Evolutionary conservation across 2,329 filamentous ascomycete genomes (phyloP).

Genomic region (Ophiostoma novo-ulmi): DNA sequence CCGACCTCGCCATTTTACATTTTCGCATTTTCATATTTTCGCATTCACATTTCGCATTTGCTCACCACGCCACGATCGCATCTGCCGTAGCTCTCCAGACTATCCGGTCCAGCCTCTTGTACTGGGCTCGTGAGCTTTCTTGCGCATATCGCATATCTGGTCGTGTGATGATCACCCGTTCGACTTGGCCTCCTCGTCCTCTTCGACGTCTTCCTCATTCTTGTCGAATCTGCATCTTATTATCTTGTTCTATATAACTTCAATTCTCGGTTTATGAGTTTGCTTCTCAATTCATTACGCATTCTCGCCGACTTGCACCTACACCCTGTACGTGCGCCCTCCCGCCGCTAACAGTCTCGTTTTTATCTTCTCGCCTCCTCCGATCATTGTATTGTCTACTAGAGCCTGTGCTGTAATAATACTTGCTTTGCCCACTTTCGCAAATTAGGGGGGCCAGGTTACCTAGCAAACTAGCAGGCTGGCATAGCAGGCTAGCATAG

Average conservation of each 20-base stretch:
- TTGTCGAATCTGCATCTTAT: neutral
- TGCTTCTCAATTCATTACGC: neutral
- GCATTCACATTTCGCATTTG: neutral
- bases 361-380: conserved; percentile 7
- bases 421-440: conserved; percentile 21
- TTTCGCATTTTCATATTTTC: no score
- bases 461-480: neutral
- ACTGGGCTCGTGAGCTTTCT: neutral
- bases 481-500: neutral
- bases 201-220: neutral
- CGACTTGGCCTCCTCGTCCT: neutral
- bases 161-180: neutral
- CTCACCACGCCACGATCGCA: neutral
- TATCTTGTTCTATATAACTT: neutral
- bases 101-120: neutral
- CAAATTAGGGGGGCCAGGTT: conserved; percentile 21
- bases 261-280: neutral
- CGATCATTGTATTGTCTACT: conserved; percentile 1
- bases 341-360: conserved; percentile 2
- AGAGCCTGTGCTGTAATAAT: no score
- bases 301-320: neutral
- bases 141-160: conserved; percentile 4
- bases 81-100: neutral
- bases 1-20: conserved; percentile 24
- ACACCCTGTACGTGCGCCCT: neutral